Percentiles rank a stretch among this genome's conserved stretches.
Conservation (phyloP, 129 eudicot species). For the Chrysanthemum seticuspe region DNA sequence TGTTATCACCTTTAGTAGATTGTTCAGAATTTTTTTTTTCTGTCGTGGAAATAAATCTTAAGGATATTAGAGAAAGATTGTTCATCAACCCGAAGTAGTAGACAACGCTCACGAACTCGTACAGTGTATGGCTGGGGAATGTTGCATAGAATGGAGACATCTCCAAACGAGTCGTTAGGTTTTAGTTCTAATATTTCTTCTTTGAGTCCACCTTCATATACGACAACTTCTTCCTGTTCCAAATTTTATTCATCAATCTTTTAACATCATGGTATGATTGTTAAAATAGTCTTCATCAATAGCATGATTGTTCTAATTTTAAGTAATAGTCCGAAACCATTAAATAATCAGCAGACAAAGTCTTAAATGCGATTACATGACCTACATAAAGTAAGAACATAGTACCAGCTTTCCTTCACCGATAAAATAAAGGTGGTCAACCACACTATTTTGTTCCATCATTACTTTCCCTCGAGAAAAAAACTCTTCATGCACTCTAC, state of each 20-base stretch:
- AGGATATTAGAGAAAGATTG: not conserved
- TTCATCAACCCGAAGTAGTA: not conserved
- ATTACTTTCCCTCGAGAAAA: constrained; percentile 11
- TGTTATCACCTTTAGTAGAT: too few species aligned
- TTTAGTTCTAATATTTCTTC: too few species aligned
- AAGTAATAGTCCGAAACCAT: too few species aligned
- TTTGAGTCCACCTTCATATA: too few species aligned
- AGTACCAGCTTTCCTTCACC: constrained; percentile 12
- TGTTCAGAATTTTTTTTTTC: too few species aligned
- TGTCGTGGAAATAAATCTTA: not conserved
- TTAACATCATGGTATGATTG: too few species aligned
- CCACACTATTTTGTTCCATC: constrained; percentile 12
- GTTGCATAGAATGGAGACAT: constrained; percentile 12
- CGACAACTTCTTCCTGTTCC: too few species aligned
- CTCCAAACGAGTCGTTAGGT: not conserved
- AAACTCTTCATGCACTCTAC: constrained; percentile 15
- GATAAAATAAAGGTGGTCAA: constrained; percentile 8
- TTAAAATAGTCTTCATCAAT: too few species aligned
- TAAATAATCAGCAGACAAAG: too few species aligned
- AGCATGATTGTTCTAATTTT: too few species aligned
- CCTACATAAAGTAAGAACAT: not conserved
- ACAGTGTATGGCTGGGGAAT: constrained; percentile 8
- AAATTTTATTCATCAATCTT: too few species aligned
- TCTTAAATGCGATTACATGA: too few species aligned
- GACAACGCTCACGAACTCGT: not conserved